These are phyloP conservation scores for Smithsoniella earleae DNA, from an alignment of 163 green algal genomes.

Conservation along the genomic window DNA sequence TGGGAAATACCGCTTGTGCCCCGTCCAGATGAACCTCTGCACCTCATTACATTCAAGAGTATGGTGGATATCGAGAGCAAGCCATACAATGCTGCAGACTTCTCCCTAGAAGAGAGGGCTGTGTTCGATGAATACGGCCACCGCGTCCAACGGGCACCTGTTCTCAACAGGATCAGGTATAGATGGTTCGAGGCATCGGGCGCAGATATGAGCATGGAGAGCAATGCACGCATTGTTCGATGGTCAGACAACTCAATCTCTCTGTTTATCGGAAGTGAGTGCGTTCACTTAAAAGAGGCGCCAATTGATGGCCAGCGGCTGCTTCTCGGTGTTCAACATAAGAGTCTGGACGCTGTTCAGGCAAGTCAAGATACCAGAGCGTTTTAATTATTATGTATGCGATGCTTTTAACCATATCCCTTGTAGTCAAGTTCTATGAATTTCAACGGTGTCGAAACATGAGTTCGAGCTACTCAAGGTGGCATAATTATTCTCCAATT, in stretches of 20 bases:
- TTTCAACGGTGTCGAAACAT: too few species aligned
- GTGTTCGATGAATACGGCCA: not conserved
- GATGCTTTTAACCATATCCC: too few species aligned
- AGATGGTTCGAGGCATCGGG: not conserved
- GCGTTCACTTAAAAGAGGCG: conserved; percentile 18
- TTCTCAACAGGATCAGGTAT: conserved; percentile 4
- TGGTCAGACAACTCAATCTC: conserved; percentile 15
- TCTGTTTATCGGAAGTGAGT: conserved; percentile 14
- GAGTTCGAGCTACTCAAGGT: too few species aligned
- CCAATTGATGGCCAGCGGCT: conserved; percentile 6
- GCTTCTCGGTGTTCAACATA: conserved; percentile 2
- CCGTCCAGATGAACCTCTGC: not conserved
- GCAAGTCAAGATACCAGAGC: not conserved
- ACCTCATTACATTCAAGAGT: conserved; percentile 18
- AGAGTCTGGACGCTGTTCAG: not conserved
- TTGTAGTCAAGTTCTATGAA: too few species aligned
- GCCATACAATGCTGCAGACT: conserved; percentile 6
- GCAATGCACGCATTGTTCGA: conserved; percentile 27
- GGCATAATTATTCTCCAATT: too few species aligned
- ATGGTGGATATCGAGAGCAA: conserved; percentile 30
- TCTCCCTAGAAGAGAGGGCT: not conserved
- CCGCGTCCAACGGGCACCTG: not conserved
- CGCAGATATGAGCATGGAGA: conserved; percentile 16
- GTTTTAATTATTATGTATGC: too few species aligned
- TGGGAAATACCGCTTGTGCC: conserved; percentile 6